Evolutionary conservation across 2,329 filamentous ascomycete genomes (phyloP).

Genomic region (Stemphylium beticola): DNA sequence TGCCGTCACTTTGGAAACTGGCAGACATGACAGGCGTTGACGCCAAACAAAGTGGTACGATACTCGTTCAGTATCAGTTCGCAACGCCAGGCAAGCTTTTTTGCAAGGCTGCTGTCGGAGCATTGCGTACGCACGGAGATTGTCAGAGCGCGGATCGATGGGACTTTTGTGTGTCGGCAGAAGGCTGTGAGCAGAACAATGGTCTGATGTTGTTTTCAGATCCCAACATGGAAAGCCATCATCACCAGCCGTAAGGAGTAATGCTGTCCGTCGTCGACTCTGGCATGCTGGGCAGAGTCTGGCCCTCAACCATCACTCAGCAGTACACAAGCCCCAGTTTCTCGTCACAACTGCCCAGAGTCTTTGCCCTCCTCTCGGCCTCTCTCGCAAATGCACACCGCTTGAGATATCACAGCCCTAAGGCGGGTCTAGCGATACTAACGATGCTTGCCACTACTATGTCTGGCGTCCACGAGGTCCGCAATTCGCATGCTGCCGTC

Average conservation of each 20-base stretch:
- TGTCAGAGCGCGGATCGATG: slow-evolving; percentile 5
- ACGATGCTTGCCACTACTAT: slow-evolving; percentile 6
- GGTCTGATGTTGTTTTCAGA: slow-evolving; percentile 41
- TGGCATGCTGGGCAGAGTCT: background rate
- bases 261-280: background rate
- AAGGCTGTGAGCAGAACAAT: slow-evolving; percentile 31
- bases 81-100: slow-evolving; percentile 19
- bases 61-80: slow-evolving; percentile 37
- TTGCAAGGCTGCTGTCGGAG: slow-evolving; percentile 12
- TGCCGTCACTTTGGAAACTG: slow-evolving; percentile 11
- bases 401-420: slow-evolving; percentile 35
- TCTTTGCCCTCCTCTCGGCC: background rate
- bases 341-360: slow-evolving; percentile 16
- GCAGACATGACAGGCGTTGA: slow-evolving; percentile 29
- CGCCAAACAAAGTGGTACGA: slow-evolving; percentile 44
- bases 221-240: slow-evolving; percentile 22
- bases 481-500: slow-evolving; percentile 13
- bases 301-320: slow-evolving; percentile 19
- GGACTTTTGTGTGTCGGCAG: slow-evolving; percentile 4
- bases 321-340: slow-evolving; percentile 4
- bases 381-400: slow-evolving; percentile 26
- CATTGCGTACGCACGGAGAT: slow-evolving; percentile 3
- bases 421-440: slow-evolving; percentile 25
- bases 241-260: background rate
- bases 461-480: slow-evolving; percentile 19